Base-by-base conservation (phyloP, 306 rosid genomes). In the Pterocarpus macrocarpus region DNA sequence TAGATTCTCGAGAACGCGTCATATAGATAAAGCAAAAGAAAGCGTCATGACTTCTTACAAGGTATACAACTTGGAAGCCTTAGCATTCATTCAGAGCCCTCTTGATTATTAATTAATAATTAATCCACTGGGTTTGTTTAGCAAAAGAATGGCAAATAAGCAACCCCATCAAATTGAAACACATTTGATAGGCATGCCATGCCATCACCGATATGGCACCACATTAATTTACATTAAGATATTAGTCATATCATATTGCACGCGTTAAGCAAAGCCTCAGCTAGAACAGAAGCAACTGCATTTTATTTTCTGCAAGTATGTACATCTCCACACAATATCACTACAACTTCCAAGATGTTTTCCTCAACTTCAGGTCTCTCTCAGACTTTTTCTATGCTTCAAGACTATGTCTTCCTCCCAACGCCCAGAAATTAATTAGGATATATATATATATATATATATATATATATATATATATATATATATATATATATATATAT, bases 251-350 rank as follows among this genome's bases (percentile, higher is more conserved):
- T 47, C 49, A 74, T 13, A 74, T 41, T 74, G 69, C 43, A 74
- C 43, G 44, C 76, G 50, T 16, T 34, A 64, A 76, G 71, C 56
- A 73, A 73, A 73, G 17, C 57, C 30, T 43, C 8, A 50, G 16
- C 36, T 55, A 32, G 4, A 15, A 52, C 32, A 71, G 7, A 71
- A 52, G 47, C 47, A 71, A 39, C 44, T 12, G 59, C 30, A 69
- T 63, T 8, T 58, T 32, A 8, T 38, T 63, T 17, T 68, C 47
- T 35, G 68, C n/a, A 63, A 35, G 1, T 34, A 33, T 64, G 10
- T 45, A 45, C 9, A 34, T 12, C n/a, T 36, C 28, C 45, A 35
- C 45, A 64, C 7, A 0, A 34, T 30, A 13, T 6, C 5, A 70
- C 12, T 8, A 52, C 22, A 5, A 53, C 32, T 32, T 71, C 63